Base-by-base conservation (phyloP, 1,284 basidiomycete genomes). In the Albatrellus sp. region DNA sequence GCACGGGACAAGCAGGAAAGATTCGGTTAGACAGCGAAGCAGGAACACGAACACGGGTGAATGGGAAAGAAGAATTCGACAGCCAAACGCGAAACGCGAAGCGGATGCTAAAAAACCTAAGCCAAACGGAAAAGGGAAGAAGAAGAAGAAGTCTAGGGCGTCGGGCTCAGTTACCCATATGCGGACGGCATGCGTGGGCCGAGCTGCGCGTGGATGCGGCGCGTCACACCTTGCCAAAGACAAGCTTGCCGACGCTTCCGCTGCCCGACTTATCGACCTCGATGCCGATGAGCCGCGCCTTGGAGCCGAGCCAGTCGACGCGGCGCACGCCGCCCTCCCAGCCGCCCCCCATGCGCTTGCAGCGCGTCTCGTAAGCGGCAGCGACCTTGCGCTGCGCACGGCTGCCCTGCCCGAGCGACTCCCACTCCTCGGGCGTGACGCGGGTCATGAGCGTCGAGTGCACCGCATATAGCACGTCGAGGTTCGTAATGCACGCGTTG, bases 241-340 rank as follows among this genome's bases (percentile, higher is more conserved):
- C 63, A 37, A 73, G 64, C 52, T 67, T 73, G 46, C 68, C 72
- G 7, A 64, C 61, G 38, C 45, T 51, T 38, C 68, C 57, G 42
- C 58, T 58, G 5, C 57, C 52, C 42, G 65, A 63, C 57, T 70
- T 73, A 55, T 73, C 73, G 48, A 75, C 67, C 52, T 81, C 78
- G 47, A 83, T 65, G 32, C 80, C 80, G 36, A 77, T 64, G 36
- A 83, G 56, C 45, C 66, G 60, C 33, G 75, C 79, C 54, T 77
- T 80, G 31, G 70, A 68, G 28, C 73, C 74, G 34, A 83, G 63
- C 69, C 75, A 82, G 59, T 83, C 80, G 14, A 81, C 58, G 37
- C 80, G 61, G 41, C 75, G 67, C 28, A 83, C 75, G 30, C 80
- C 80, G 28, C 68, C 67, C 40, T 80, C 76, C 79, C 78, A 80